A percentile compares a stretch with the other conserved stretches of the same genome.
Evolutionary conservation across 352 stramenopile genomes (phyloP).

Genomic region (Pythium brassicae): DNA sequence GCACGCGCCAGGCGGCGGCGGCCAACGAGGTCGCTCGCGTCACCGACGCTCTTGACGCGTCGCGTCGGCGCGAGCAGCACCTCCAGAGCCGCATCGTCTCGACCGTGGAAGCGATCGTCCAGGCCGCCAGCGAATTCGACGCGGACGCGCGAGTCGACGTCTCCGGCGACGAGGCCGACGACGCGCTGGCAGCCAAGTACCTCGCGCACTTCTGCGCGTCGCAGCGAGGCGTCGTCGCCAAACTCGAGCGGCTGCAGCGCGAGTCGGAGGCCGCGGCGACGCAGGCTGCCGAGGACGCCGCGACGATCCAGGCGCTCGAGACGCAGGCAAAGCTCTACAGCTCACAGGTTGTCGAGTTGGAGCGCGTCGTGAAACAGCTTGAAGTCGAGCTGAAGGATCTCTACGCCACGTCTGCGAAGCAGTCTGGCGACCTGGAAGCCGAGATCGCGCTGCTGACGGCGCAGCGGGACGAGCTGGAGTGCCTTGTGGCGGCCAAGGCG

Average conservation of each 20-base stretch:
- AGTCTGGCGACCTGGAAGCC: constrained; percentile 40
- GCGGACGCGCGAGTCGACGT: constrained; percentile 12
- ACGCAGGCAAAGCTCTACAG: constrained; percentile 36
- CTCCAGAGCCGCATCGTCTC: constrained; percentile 37
- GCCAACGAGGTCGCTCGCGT: constrained; percentile 29
- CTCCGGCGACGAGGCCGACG: constrained; percentile 15
- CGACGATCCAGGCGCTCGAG: constrained; percentile 27
- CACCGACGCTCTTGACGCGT: constrained; percentile 28
- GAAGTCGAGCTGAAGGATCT: constrained; percentile 43
- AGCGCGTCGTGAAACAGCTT: constrained; percentile 33
- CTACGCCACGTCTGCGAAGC: constrained; percentile 33
- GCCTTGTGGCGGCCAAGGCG: constrained; percentile 27
- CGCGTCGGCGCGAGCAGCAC: constrained; percentile 39
- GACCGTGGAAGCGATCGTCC: constrained; percentile 38
- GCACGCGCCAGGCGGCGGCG: constrained; percentile 16
- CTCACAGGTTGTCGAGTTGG: constrained; percentile 41
- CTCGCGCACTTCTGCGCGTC: constrained; percentile 31
- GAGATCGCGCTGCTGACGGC: constrained; percentile 37
- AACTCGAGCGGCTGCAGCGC: constrained; percentile 41
- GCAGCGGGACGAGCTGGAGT: constrained; percentile 36
- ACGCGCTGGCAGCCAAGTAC: constrained; percentile 25
- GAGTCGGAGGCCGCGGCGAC: constrained; percentile 41
- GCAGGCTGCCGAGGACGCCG: constrained; percentile 27
- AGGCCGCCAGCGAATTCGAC: constrained; percentile 22
- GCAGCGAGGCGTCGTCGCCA: constrained; percentile 24